Conservation (phyloP, 2,329 filamentous ascomycete genomes). For the Colletotrichum coccodes region DNA sequence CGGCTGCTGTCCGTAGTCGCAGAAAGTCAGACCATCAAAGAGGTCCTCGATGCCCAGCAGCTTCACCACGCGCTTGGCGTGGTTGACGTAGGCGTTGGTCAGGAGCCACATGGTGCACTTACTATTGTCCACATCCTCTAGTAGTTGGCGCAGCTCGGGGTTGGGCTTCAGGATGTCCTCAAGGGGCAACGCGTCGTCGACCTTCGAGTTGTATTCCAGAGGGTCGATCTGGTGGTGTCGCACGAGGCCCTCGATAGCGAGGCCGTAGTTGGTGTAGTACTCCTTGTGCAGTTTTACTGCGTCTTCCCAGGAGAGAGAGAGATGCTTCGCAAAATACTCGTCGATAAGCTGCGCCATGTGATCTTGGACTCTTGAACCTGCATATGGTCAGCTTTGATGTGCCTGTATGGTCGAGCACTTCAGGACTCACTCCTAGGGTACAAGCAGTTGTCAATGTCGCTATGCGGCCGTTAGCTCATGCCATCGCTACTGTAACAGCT, state of each 20-base stretch:
- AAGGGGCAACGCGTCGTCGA: slow-evolving; percentile 93
- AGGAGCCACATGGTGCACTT: slow-evolving; percentile 94
- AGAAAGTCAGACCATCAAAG: slow-evolving; percentile 95
- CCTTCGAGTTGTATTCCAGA: slow-evolving; percentile 91
- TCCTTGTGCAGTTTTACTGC: slow-evolving; percentile 87
- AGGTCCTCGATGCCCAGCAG: slow-evolving; percentile 85
- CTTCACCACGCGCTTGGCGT: slow-evolving; percentile 83
- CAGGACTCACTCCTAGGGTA: slow-evolving; percentile 80
- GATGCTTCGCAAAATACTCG: slow-evolving; percentile 71
- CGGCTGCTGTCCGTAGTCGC: slow-evolving; percentile 80
- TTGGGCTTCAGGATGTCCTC: slow-evolving; percentile 86
- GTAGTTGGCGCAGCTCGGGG: slow-evolving; percentile 76
- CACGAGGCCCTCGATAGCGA: slow-evolving; percentile 96
- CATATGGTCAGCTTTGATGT: not conserved
- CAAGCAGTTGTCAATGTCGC: slow-evolving; percentile 98
- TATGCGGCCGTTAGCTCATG: slow-evolving; percentile 47
- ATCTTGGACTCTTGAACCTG: slow-evolving; percentile 83
- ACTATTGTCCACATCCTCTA: slow-evolving; percentile 82
- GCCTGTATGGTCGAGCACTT: not conserved
- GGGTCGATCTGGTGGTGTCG: slow-evolving; percentile 95
- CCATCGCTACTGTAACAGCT: not conserved
- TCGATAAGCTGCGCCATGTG: slow-evolving; percentile 88
- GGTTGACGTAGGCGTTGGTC: slow-evolving; percentile 94
- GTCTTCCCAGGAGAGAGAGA: slow-evolving; percentile 79
- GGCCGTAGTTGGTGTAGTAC: slow-evolving; percentile 95